phyloP scores from a whole-genome alignment of 1,284 basidiomycete genomes.

The Thecaphora frezii region DNA sequence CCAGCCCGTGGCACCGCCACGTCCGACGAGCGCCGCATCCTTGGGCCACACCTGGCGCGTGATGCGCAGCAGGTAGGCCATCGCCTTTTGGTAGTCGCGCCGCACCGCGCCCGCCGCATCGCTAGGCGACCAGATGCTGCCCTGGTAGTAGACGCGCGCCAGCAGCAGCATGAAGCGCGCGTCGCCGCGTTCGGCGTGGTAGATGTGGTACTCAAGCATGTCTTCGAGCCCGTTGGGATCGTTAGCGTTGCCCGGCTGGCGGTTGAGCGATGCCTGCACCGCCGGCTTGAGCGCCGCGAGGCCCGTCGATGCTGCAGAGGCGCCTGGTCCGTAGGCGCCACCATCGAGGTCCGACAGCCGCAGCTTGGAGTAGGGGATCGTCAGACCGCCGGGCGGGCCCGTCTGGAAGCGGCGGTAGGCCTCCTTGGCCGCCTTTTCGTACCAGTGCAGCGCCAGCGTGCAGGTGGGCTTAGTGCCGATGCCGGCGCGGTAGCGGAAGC shows the following conservation, averaged over 20 bases:
- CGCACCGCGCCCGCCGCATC: slow-evolving; percentile 48
- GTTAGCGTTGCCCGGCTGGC: slow-evolving; percentile 31
- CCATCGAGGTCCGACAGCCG: slow-evolving; percentile 85
- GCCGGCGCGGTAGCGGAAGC: slow-evolving; percentile 91
- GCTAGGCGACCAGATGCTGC: slow-evolving; percentile 48
- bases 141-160: slow-evolving; percentile 51
- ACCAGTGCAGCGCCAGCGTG: slow-evolving; percentile 43
- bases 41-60: slow-evolving; percentile 49
- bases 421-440: slow-evolving; percentile 42
- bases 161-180: slow-evolving; percentile 34
- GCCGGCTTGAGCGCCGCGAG: slow-evolving; percentile 69
- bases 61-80: slow-evolving; percentile 35
- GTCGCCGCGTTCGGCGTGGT: slow-evolving; percentile 44
- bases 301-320: slow-evolving; percentile 76
- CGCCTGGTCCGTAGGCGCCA: slow-evolving; percentile 87
- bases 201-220: slow-evolving; percentile 69
- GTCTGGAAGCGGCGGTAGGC: slow-evolving; percentile 72
- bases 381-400: slow-evolving; percentile 87
- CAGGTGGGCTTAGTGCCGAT: slow-evolving; percentile 76
- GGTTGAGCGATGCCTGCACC: slow-evolving; percentile 69
- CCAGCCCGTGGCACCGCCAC: slow-evolving; percentile 35
- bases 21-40: slow-evolving; percentile 32
- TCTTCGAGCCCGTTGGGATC: slow-evolving; percentile 66
- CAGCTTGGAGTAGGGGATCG: slow-evolving; percentile 78
- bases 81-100: slow-evolving; percentile 40